A percentile compares a stretch with the other conserved stretches of the same genome.
Evolutionary conservation across 2,329 filamentous ascomycete genomes (phyloP).

Genomic region (Gliomastix tumulicola): DNA sequence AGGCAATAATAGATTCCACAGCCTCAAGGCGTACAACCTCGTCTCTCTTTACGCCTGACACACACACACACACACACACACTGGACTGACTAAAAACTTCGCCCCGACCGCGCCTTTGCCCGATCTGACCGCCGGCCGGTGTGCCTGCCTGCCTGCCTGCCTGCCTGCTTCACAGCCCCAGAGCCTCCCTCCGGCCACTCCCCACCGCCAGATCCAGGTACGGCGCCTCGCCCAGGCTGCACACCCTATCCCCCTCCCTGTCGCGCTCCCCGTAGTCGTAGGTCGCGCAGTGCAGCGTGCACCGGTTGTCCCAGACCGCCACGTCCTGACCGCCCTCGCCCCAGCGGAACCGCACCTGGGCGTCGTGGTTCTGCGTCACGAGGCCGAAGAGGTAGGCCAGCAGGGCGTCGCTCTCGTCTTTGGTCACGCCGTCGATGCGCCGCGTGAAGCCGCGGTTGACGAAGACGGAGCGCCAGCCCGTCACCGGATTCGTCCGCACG

Average conservation of each 20-base stretch:
- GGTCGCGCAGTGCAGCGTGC: conserved; percentile 45
- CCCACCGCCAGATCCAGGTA: conserved; percentile 30
- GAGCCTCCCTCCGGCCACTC: conserved; percentile 28
- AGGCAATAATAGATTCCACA: too few relatives aligned
- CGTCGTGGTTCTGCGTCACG: conserved; percentile 47
- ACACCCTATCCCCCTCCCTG: conserved; percentile 32
- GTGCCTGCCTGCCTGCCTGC: too few relatives aligned
- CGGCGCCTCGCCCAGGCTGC: conserved; percentile 33
- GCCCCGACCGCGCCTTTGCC: too few relatives aligned
- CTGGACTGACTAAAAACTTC: too few relatives aligned
- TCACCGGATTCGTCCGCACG: conserved; percentile 53
- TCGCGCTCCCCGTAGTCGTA: conserved; percentile 47
- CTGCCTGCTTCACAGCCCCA: conserved; percentile 14
- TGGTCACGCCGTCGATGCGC: conserved; percentile 46
- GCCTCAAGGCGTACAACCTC: too few relatives aligned
- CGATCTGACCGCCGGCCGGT: too few relatives aligned
- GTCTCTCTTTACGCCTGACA: too few relatives aligned
- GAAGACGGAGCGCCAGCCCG: conserved; percentile 49
- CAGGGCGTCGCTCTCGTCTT: conserved; percentile 45
- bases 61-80: too few relatives aligned
- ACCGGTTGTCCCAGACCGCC: conserved; percentile 61
- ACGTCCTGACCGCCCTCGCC: conserved; percentile 43
- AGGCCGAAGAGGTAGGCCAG: conserved; percentile 40
- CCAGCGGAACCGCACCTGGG: conserved; percentile 49
- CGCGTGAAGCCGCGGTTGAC: conserved; percentile 44